Evolutionary conservation across 495 filamentous ascomycete species (phyloP).

Genomic region (Hypomontagnella monticulosa): DNA sequence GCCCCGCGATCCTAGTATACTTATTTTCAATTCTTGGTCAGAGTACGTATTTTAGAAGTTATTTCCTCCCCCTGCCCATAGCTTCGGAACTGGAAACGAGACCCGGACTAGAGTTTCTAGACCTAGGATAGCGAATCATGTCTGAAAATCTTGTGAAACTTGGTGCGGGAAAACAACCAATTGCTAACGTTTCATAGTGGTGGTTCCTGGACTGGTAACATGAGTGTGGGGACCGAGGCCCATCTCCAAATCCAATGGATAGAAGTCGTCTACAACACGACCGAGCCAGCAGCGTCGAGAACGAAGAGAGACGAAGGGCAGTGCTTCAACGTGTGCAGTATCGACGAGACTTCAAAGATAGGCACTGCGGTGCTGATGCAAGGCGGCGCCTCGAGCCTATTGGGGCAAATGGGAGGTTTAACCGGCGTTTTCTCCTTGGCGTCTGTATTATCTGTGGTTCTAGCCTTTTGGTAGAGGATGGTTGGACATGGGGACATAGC

Average conservation of each 20-base stretch:
- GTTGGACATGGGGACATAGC: background rate
- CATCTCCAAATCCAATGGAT: conserved; percentile 78
- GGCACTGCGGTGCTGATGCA: conserved; percentile 58
- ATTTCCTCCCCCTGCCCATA: background rate
- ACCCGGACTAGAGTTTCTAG: background rate
- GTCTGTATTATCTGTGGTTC: conserved; percentile 36
- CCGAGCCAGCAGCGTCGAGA: conserved; percentile 19
- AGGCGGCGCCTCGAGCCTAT: conserved; percentile 44
- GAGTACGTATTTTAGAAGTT: conserved; percentile 49
- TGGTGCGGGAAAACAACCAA: background rate
- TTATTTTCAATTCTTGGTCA: conserved; percentile 81
- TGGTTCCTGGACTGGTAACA: conserved; percentile 76
- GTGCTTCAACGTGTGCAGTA: conserved; percentile 59
- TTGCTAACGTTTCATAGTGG: conserved; percentile 51
- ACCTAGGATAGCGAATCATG: background rate
- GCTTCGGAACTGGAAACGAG: background rate
- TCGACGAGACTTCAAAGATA: conserved; percentile 55
- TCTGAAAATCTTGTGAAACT: background rate
- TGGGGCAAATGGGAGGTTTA: conserved; percentile 19
- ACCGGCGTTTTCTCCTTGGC: conserved; percentile 30
- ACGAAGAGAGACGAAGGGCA: conserved; percentile 33
- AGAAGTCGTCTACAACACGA: conserved; percentile 74
- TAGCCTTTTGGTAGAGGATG: conserved; percentile 28
- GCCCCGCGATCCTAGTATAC: conserved; percentile 65
- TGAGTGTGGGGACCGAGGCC: conserved; percentile 67